Conservation (phyloP, 139 green algal species). For the Spirogloea muscicola region DNA sequence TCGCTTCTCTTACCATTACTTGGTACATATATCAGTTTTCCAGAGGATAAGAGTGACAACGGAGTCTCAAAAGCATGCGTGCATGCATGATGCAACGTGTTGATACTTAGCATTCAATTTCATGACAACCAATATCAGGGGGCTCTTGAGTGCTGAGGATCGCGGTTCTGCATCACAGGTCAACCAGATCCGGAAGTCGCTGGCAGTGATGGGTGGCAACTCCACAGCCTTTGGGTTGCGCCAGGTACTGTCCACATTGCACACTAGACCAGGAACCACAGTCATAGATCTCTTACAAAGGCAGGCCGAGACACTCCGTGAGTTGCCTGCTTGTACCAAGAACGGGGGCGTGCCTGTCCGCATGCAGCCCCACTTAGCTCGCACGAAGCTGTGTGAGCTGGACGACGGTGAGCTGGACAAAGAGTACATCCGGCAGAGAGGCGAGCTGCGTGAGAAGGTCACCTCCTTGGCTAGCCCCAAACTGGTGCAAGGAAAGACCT, state of each 20-base stretch:
- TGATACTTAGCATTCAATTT: too few species aligned
- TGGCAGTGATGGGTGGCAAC: slow-evolving; percentile 32
- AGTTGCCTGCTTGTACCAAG: slow-evolving; percentile 63
- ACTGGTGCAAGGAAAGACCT: neutral
- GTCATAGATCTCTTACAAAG: too few species aligned
- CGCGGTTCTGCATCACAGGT: slow-evolving; percentile 55
- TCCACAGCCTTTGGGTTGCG: slow-evolving; percentile 50
- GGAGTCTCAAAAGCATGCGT: too few species aligned
- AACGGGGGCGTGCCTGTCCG: slow-evolving; percentile 56
- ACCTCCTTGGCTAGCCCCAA: slow-evolving; percentile 21
- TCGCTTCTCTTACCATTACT: too few species aligned
- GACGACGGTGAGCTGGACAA: slow-evolving; percentile 56
- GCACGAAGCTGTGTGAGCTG: slow-evolving; percentile 77
- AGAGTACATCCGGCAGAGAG: slow-evolving; percentile 50
- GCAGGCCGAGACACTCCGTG: too few species aligned
- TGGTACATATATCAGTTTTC: too few species aligned
- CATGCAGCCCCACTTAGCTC: slow-evolving; percentile 82
- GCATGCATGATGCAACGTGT: too few species aligned
- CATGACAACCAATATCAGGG: too few species aligned
- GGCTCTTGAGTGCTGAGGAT: too few species aligned
- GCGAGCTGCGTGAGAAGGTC: slow-evolving; percentile 28
- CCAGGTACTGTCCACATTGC: too few species aligned
- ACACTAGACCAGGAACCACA: too few species aligned
- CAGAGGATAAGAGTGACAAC: too few species aligned
- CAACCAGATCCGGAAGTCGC: slow-evolving; percentile 47